Evolutionary conservation across 306 rosid species (phyloP).

Genomic region (Nissolia schottii): DNA sequence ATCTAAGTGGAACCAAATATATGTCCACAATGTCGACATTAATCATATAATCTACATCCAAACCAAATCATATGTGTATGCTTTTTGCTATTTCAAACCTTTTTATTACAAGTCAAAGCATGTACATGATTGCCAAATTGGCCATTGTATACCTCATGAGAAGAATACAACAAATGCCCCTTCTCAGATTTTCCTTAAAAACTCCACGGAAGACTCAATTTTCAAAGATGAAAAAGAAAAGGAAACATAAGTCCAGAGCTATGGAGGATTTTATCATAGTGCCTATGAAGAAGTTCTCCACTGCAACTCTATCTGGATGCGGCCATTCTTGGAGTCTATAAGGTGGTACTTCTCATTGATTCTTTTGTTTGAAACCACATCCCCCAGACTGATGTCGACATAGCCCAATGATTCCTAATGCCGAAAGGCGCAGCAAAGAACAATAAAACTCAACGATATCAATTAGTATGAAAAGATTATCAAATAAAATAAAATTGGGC

Average conservation of each 20-base stretch:
- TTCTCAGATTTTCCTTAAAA: slow-evolving; percentile 1
- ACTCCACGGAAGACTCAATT: slow-evolving; percentile 13
- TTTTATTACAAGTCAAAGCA: slow-evolving; percentile 22
- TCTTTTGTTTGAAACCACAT: slow-evolving; percentile 69
- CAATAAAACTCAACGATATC: slow-evolving; percentile 9
- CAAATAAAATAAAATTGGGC: background rate
- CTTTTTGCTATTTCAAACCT: slow-evolving; percentile 20
- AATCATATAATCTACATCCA: background rate
- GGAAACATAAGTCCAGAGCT: background rate
- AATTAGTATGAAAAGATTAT: background rate
- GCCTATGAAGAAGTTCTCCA: slow-evolving; percentile 63
- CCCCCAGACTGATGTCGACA: slow-evolving; percentile 56
- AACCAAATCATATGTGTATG: slow-evolving; percentile 24
- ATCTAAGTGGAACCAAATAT: background rate
- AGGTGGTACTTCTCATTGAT: slow-evolving; percentile 85
- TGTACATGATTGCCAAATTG: slow-evolving; percentile 34
- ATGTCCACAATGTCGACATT: background rate
- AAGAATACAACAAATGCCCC: slow-evolving; percentile 18
- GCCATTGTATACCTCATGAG: background rate
- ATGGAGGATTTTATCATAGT: background rate
- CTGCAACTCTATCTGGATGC: slow-evolving; percentile 78
- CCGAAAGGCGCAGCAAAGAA: background rate
- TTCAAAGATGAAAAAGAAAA: background rate
- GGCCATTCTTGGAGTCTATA: slow-evolving; percentile 95
- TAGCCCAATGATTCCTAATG: slow-evolving; percentile 83